Conservation (phyloP, 306 rosid genomes). For the Geum urbanum region DNA sequence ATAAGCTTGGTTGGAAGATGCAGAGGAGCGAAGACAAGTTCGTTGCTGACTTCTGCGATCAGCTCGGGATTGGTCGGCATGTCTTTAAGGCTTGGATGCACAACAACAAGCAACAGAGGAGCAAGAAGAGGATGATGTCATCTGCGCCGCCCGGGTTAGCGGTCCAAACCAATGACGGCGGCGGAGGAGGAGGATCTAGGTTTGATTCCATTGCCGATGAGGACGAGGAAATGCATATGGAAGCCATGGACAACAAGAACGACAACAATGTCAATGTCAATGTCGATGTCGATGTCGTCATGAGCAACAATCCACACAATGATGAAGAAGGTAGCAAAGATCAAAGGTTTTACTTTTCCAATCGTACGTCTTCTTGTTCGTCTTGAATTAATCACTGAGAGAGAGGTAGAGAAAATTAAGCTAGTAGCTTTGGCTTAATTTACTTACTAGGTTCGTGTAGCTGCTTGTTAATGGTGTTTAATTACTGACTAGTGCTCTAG, state of each 20-base stretch:
- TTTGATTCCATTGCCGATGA: slow-evolving; percentile 11
- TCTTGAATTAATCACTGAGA: slow-evolving; percentile 20
- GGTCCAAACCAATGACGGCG: not conserved
- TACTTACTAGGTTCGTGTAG: not conserved
- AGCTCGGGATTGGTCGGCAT: slow-evolving; percentile 58
- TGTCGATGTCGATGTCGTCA: not conserved
- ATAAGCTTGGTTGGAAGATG: slow-evolving; percentile 79
- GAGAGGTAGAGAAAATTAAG: not conserved
- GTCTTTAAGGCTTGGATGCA: slow-evolving; percentile 95
- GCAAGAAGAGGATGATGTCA: slow-evolving; percentile 30
- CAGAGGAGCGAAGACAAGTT: slow-evolving; percentile 48
- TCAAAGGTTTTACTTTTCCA: slow-evolving; percentile 40
- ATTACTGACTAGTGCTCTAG: slow-evolving; percentile 6
- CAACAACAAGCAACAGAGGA: slow-evolving; percentile 63
- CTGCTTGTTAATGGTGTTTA: slow-evolving; percentile 11
- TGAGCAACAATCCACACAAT: slow-evolving; percentile 14
- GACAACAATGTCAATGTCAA: slow-evolving; percentile 12
- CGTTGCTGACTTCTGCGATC: slow-evolving; percentile 66
- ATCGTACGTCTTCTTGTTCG: slow-evolving; percentile 43
- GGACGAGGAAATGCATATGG: not conserved
- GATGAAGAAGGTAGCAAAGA: slow-evolving; percentile 30
- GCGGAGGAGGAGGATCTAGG: slow-evolving; percentile 6
- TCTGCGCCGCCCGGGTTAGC: not conserved
- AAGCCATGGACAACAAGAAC: not conserved
- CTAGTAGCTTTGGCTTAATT: not conserved